Evolutionary conservation across 352 stramenopile genomes (phyloP).

Genomic region (Phytophthora foliorum): DNA sequence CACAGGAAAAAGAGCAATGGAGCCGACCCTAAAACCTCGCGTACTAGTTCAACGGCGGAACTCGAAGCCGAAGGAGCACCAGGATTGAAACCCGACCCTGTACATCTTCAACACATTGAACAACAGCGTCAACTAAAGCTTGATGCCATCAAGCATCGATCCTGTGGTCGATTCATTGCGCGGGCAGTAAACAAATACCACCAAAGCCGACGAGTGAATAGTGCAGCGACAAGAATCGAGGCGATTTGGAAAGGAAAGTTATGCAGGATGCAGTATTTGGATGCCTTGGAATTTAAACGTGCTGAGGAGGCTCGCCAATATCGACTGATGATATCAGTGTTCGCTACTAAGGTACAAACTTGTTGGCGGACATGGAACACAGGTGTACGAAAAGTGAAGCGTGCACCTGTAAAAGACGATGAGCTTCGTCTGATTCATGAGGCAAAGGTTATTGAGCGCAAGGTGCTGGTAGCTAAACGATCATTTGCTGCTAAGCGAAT

Average conservation of each 20-base stretch:
- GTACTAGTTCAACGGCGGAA: background rate
- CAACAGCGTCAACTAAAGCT: constrained; percentile 17
- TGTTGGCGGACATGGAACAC: constrained; percentile 47
- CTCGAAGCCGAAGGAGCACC: background rate
- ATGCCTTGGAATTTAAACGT: constrained; percentile 27
- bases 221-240: constrained; percentile 39
- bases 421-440: constrained; percentile 49
- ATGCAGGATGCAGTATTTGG: constrained; percentile 27
- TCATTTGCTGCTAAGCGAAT: constrained; percentile 32
- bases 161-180: constrained; percentile 19
- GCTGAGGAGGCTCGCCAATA: constrained; percentile 34
- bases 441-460: constrained; percentile 32
- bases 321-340: constrained; percentile 34
- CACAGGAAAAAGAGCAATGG: background rate
- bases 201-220: constrained; percentile 11
- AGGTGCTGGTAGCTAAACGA: constrained; percentile 15
- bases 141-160: constrained; percentile 23
- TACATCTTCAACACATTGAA: constrained; percentile 3
- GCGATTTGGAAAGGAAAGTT: constrained; percentile 36
- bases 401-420: constrained; percentile 39
- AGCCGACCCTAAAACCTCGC: background rate
- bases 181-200: constrained; percentile 26
- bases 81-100: background rate
- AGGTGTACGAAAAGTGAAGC: constrained; percentile 33
- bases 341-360: constrained; percentile 42